A percentile compares a stretch with the other conserved stretches of the same genome.
Evolutionary conservation across 1,284 basidiomycete species (phyloP).

Genomic region (Cryptococcus sp.): DNA sequence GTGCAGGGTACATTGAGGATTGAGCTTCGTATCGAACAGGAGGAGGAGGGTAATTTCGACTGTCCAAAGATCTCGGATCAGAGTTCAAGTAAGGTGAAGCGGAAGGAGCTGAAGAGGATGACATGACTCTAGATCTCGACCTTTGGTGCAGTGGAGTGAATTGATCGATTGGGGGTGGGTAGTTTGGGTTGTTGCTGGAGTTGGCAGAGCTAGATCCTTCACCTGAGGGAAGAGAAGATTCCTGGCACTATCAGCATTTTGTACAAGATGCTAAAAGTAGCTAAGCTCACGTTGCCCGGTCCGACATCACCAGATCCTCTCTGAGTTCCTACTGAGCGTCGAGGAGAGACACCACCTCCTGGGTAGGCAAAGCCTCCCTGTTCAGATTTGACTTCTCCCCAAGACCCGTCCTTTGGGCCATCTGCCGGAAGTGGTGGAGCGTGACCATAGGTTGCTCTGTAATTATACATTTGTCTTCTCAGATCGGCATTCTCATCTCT

Average conservation of each 20-base stretch:
- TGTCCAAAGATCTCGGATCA: background rate
- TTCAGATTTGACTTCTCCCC: slow-evolving; percentile 9
- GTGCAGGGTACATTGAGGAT: slow-evolving; percentile 12
- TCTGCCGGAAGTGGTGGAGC: slow-evolving; percentile 1
- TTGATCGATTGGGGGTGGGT: slow-evolving; percentile 19
- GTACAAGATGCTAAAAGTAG: background rate
- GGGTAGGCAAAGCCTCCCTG: slow-evolving; percentile 7
- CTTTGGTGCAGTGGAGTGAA: slow-evolving; percentile 10
- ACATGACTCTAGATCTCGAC: slow-evolving; percentile 25
- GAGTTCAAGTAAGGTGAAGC: slow-evolving; percentile 31
- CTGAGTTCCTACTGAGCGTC: slow-evolving; percentile 6
- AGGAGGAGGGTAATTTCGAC: background rate
- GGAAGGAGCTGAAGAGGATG: slow-evolving; percentile 33
- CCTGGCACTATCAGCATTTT: background rate
- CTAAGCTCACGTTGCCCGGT: background rate
- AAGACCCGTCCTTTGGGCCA: background rate
- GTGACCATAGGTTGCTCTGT: slow-evolving; percentile 9
- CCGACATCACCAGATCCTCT: background rate
- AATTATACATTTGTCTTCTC: slow-evolving; percentile 34
- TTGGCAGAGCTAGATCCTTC: slow-evolving; percentile 7
- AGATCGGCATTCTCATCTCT: slow-evolving; percentile 42
- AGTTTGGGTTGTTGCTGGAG: slow-evolving; percentile 6
- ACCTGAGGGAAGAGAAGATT: slow-evolving; percentile 4
- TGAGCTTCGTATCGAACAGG: slow-evolving; percentile 24
- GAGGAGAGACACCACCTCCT: slow-evolving; percentile 3